These are phyloP conservation scores for Globisporangium sylvaticum DNA, from an alignment of 352 stramenopile species.

Conservation along the genomic window DNA sequence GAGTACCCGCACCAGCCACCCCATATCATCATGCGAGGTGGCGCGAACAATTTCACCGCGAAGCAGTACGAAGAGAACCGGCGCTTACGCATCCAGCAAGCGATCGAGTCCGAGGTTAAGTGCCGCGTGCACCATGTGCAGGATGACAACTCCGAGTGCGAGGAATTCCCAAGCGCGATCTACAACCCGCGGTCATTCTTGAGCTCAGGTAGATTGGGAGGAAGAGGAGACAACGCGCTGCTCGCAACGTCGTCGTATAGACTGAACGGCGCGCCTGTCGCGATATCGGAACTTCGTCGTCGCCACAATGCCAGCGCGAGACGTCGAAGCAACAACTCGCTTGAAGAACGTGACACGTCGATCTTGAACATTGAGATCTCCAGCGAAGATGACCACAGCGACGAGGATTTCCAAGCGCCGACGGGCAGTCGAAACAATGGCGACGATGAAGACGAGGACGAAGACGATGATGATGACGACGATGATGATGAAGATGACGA, in stretches of 20 bases:
- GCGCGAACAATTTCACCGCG: conserved; percentile 8
- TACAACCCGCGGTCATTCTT: conserved; percentile 14
- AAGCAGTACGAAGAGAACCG: conserved; percentile 64
- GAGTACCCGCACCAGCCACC: conserved; percentile 76
- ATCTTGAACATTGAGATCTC: conserved; percentile 83
- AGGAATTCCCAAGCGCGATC: conserved; percentile 51
- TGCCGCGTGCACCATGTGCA: conserved; percentile 50
- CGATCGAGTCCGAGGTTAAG: conserved; percentile 58
- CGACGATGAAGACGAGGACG: conserved; percentile 35
- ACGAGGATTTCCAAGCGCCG: conserved; percentile 82
- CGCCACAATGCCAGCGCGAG: conserved; percentile 30
- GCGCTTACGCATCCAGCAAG: conserved; percentile 57
- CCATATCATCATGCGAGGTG: conserved; percentile 24
- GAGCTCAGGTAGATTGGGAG: conserved; percentile 1
- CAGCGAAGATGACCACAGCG: conserved; percentile 80
- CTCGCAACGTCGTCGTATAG: conserved; percentile 52
- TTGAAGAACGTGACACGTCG: conserved; percentile 80
- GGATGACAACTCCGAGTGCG: conserved; percentile 40
- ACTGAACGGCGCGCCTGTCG: conserved; percentile 68
- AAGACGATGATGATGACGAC: conserved; percentile 27
- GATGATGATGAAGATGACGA: conserved; percentile 53
- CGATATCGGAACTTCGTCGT: conserved; percentile 60
- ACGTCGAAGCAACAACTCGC: conserved; percentile 31
- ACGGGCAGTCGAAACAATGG: conserved; percentile 18
- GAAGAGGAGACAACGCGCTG: conserved; percentile 14